Evolutionary conservation across 2,329 filamentous ascomycete genomes (phyloP).

Genomic region (Keithomyces neogunnii): DNA sequence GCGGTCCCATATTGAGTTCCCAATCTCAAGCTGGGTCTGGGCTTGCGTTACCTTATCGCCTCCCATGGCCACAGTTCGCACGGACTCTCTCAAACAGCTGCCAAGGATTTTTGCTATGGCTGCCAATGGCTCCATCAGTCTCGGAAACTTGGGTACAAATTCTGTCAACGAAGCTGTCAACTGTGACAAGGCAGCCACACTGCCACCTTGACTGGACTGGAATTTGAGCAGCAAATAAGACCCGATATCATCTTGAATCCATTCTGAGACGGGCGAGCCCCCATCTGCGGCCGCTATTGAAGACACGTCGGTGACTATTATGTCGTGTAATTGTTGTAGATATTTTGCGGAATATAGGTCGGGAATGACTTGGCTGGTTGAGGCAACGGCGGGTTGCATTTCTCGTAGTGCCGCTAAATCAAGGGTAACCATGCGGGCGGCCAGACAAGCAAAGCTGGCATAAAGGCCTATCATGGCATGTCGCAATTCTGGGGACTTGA

Average conservation of each 20-base stretch:
- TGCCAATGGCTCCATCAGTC: conserved; percentile 34
- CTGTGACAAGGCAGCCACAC: conserved; percentile 32
- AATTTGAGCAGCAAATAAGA: conserved; percentile 36
- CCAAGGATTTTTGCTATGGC: conserved; percentile 26
- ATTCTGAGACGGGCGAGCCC: conserved; percentile 4
- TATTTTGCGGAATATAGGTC: conserved; percentile 27
- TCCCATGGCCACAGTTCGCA: conserved; percentile 13
- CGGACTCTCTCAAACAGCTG: conserved; percentile 23
- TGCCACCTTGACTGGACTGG: conserved; percentile 29
- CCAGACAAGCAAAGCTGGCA: conserved; percentile 35
- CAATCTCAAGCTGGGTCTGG: conserved; percentile 27
- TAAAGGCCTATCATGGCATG: conserved; percentile 27
- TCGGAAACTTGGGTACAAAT: conserved; percentile 37
- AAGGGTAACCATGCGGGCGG: conserved; percentile 42
- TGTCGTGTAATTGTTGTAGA: conserved; percentile 33
- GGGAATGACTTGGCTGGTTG: conserved; percentile 11
- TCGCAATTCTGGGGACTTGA: conserved; percentile 18
- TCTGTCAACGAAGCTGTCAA: conserved; percentile 32
- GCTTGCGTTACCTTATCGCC: conserved; percentile 14
- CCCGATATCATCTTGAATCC: conserved; percentile 12
- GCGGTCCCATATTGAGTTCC: conserved; percentile 33
- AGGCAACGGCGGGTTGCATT: conserved; percentile 1
- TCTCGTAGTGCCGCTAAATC: conserved; percentile 27
- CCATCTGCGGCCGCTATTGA: conserved; percentile 10
- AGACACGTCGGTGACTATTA: conserved; percentile 14